Percentiles rank a stretch among this genome's conserved stretches.
Evolutionary conservation across 257 asterid genomes (phyloP).

Genomic region (Asclepias syriaca): DNA sequence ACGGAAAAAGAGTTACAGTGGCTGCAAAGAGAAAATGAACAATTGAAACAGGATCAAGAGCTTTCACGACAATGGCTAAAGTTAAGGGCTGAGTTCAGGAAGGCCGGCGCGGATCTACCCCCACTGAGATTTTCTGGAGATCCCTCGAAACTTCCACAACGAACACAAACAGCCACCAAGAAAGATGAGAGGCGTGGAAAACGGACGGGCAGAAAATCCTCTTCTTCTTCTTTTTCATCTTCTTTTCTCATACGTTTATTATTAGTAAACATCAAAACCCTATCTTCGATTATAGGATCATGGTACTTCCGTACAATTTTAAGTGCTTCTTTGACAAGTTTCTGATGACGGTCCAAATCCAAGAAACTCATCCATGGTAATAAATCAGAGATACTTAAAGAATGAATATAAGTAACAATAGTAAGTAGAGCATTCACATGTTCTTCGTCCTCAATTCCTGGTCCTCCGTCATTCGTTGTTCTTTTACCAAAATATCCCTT

Average conservation of each 20-base stretch:
- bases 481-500: slow-evolving; percentile 18
- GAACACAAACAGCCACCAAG: too few species aligned
- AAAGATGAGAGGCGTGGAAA: too few species aligned
- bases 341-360: background rate
- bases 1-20: too few species aligned
- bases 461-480: too few species aligned
- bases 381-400: background rate
- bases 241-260: background rate
- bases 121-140: too few species aligned
- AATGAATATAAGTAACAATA: background rate
- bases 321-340: background rate
- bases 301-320: background rate
- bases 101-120: too few species aligned
- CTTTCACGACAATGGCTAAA: too few species aligned
- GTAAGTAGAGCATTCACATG: background rate
- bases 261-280: background rate
- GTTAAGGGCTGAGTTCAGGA: too few species aligned
- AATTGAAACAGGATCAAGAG: too few species aligned
- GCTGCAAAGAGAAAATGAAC: too few species aligned
- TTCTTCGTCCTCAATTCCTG: background rate
- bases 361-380: background rate
- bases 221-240: too few species aligned
- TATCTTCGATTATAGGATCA: background rate
- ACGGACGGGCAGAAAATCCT: slow-evolving; percentile 4
- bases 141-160: too few species aligned